Conservation (phyloP, 495 filamentous ascomycete species). For the Penicillium samsonianum region DNA sequence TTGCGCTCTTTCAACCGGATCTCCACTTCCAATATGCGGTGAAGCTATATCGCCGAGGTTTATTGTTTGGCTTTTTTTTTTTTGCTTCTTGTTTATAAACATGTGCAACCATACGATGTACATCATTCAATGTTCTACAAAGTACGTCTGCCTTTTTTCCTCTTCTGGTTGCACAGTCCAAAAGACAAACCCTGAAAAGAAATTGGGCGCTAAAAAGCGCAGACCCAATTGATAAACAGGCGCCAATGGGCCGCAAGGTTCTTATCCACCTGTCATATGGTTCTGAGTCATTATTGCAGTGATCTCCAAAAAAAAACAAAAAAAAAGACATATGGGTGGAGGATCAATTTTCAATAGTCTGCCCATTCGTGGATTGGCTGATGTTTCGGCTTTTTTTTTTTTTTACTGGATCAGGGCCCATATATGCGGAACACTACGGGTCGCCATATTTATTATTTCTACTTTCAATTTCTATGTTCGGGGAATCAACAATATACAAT, state of each 20-base stretch:
- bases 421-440: slow-evolving; percentile 3
- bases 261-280: slow-evolving; percentile 14
- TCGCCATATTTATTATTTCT: not conserved
- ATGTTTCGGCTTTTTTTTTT: too few relatives aligned
- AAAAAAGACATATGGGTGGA: not conserved
- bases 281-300: slow-evolving; percentile 8
- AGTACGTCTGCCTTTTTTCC: not conserved
- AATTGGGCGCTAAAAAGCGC: slow-evolving; percentile 4
- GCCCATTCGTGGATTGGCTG: not conserved
- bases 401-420: not conserved
- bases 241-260: slow-evolving; percentile 8
- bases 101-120: not conserved
- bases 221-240: slow-evolving; percentile 2
- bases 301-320: not conserved
- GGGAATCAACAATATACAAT: too few relatives aligned
- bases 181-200: not conserved
- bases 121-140: too few relatives aligned
- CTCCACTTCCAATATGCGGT: not conserved
- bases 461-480: not conserved
- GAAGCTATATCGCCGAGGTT: not conserved
- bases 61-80: not conserved
- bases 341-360: not conserved
- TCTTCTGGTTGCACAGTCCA: not conserved
- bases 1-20: not conserved
- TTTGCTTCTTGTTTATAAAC: too few relatives aligned